These are phyloP conservation scores for Phytophthora chlamydospora DNA, from an alignment of 352 stramenopile genomes.

Conservation along the genomic window DNA sequence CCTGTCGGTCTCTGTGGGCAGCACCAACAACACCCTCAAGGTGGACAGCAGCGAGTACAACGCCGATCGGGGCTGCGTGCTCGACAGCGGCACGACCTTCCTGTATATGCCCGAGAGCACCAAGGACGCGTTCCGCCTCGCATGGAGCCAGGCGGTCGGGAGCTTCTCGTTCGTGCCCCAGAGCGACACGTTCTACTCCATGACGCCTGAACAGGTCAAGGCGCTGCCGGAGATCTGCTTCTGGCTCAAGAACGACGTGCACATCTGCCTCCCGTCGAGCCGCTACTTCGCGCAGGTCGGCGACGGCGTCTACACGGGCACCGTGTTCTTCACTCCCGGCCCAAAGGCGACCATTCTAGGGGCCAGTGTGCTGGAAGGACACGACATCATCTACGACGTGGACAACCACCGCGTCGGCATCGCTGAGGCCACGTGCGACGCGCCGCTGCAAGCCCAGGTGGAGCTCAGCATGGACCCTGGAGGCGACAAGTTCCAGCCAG, in stretches of 20 bases:
- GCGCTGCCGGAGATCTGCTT: slow-evolving; percentile 71
- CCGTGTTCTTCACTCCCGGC: slow-evolving; percentile 72
- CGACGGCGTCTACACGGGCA: slow-evolving; percentile 53
- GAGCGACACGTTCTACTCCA: slow-evolving; percentile 52
- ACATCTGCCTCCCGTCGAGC: slow-evolving; percentile 55
- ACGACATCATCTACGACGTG: slow-evolving; percentile 86
- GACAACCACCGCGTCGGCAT: slow-evolving; percentile 77
- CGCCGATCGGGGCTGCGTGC: slow-evolving; percentile 66
- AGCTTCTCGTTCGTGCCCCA: slow-evolving; percentile 47
- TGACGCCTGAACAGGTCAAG: slow-evolving; percentile 36
- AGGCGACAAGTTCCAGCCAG: slow-evolving; percentile 58
- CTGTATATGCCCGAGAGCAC: slow-evolving; percentile 63
- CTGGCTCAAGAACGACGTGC: slow-evolving; percentile 62
- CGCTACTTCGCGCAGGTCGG: slow-evolving; percentile 58
- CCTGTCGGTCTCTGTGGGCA: slow-evolving; percentile 54
- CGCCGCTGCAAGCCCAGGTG: slow-evolving; percentile 33
- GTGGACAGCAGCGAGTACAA: slow-evolving; percentile 60
- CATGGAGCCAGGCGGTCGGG: slow-evolving; percentile 56
- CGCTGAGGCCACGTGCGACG: slow-evolving; percentile 58
- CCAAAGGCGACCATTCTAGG: slow-evolving; percentile 76
- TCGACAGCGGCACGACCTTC: slow-evolving; percentile 85
- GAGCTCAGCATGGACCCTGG: slow-evolving; percentile 61
- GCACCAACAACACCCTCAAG: slow-evolving; percentile 34
- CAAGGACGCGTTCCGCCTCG: slow-evolving; percentile 44
- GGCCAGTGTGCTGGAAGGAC: slow-evolving; percentile 61